Evolutionary conservation across 306 rosid species (phyloP).

Genomic region (Vigna nakashimae): DNA sequence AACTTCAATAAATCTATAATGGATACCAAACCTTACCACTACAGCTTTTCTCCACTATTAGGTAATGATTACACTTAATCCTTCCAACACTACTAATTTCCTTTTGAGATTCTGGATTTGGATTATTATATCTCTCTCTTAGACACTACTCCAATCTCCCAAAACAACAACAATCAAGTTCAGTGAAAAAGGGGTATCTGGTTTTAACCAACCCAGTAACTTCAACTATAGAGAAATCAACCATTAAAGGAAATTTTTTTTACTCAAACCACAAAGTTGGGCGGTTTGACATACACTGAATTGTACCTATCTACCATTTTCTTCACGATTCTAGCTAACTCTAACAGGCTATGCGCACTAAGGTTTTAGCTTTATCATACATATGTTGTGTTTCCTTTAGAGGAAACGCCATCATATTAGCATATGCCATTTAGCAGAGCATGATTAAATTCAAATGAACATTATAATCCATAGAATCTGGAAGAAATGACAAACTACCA

Average conservation of each 20-base stretch:
- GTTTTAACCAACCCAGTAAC: slow-evolving; percentile 18
- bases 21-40: slow-evolving; percentile 36
- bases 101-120: slow-evolving; percentile 40
- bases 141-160: slow-evolving; percentile 30
- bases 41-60: slow-evolving; percentile 64
- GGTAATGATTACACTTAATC: slow-evolving; percentile 53
- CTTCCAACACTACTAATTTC: slow-evolving; percentile 39
- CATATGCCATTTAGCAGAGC: slow-evolving; percentile 42
- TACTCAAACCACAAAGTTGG: background rate
- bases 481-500: slow-evolving; percentile 55
- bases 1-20: slow-evolving; percentile 49
- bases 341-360: slow-evolving; percentile 41
- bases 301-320: slow-evolving; percentile 20
- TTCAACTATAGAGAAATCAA: background rate
- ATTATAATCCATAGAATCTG: slow-evolving; percentile 51
- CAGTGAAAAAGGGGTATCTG: background rate
- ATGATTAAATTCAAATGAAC: slow-evolving; percentile 47
- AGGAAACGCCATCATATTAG: slow-evolving; percentile 53
- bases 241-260: background rate
- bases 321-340: slow-evolving; percentile 23
- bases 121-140: slow-evolving; percentile 42
- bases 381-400: slow-evolving; percentile 49
- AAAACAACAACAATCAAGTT: background rate
- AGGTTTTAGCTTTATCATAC: slow-evolving; percentile 36
- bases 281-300: background rate